Evolutionary conservation across 768 basidiomycete genomes (phyloP), one percentile per base, ranked within the genome.

Genomic region (Solioccasus polychromus): DNA sequence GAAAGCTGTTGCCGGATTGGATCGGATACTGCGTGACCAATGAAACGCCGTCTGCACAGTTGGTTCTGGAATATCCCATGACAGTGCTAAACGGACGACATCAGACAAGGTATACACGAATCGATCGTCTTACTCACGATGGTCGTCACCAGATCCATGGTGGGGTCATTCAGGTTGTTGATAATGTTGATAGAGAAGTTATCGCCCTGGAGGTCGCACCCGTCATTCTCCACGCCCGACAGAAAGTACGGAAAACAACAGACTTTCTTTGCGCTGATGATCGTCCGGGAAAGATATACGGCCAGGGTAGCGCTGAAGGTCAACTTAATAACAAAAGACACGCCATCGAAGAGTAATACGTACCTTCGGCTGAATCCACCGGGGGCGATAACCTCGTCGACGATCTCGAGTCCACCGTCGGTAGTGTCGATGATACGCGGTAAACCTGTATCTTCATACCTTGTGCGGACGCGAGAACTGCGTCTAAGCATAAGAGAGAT

Each of bases 11-110:
- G 11, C 63, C 62, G 1, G 68, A 62, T 17, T 55, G 58, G 17
- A 75, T 75, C 12, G 75, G 76, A 48, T 74, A 77, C 50, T 75
- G 74, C 18, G 66, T 75, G 2, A 77, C 64, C 34, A 63, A 72
- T 18, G 73, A 54, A 42, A 66, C 55, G 15, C 75, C 75, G 48
- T 76, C 59, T 5, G 56, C 66, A 61, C 60, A 68, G 39, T 67
- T 70, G 15, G 63, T 46, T 31, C 55, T 68, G 67, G 40, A 57
- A 58, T 44, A 68, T 58, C 2, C 67, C 67, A 32, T 68, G 67
- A 68, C 67, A 68, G 28, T 66, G 64, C 64, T 66, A n/a, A 19
- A 31, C 35, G 34, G 31, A 40, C 12, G 24, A n/a, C 26, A 34
- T 18, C 15, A 26, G 26, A 5, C n/a, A 4, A 20, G 8, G 29